Conservation (phyloP, 2,329 filamentous ascomycete genomes). For the Aspergillus brasiliensis region DNA sequence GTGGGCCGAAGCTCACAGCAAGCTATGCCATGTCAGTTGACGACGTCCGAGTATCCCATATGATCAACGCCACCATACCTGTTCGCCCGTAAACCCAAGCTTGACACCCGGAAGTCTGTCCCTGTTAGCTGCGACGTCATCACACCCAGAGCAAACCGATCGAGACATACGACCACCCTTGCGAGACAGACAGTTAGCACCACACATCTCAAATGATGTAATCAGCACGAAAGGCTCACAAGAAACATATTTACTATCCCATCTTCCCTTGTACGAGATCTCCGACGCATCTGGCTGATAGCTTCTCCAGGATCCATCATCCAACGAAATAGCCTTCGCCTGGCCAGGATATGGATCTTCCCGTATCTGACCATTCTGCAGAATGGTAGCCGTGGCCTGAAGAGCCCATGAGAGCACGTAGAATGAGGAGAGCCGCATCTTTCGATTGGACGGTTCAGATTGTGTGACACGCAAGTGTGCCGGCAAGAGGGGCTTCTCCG, state of each 20-base stretch:
- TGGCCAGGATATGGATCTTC: constrained; percentile 44
- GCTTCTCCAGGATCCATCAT: constrained; percentile 47
- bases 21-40: constrained; percentile 31
- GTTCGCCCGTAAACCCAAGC: constrained; percentile 57
- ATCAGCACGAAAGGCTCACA: constrained; percentile 35
- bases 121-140: constrained; percentile 8
- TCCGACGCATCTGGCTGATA: constrained; percentile 57
- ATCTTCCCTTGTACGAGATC: constrained; percentile 64
- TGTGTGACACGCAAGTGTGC: not conserved
- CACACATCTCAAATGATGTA: not conserved
- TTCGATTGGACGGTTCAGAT: not conserved
- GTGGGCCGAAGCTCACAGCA: constrained; percentile 57
- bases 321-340: constrained; percentile 27
- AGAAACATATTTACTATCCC: constrained; percentile 62
- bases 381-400: constrained; percentile 39
- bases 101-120: constrained; percentile 54
- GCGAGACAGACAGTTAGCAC: not conserved
- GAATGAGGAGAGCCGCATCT: not conserved
- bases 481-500: not conserved
- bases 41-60: not conserved
- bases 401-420: constrained; percentile 16
- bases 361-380: constrained; percentile 48
- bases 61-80: constrained; percentile 28
- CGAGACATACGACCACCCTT: constrained; percentile 57
- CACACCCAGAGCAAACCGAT: not conserved